phyloP scores from a whole-genome alignment of 2,329 filamentous ascomycete genomes.

The Aspergillus sp. region DNA sequence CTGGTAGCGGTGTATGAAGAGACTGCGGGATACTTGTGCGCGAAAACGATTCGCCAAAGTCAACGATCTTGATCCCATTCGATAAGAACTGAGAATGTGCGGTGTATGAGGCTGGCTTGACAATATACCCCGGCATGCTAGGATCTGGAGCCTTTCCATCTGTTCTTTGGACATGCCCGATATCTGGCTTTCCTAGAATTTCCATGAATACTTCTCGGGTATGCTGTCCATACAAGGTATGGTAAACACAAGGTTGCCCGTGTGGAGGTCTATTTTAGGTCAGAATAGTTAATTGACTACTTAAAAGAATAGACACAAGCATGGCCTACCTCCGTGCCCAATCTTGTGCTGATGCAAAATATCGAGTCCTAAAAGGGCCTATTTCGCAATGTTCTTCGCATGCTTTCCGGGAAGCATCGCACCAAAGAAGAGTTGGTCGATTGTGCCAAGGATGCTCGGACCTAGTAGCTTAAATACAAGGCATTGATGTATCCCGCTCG shows the following conservation, averaged over 20 bases:
- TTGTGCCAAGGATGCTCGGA: slow-evolving; percentile 29
- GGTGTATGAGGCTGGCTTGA: slow-evolving; percentile 10
- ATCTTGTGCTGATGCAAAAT: slow-evolving; percentile 35
- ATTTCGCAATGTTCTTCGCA: slow-evolving; percentile 37
- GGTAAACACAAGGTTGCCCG: slow-evolving; percentile 22
- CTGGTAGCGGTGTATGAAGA: slow-evolving; percentile 28
- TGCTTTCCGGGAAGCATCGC: slow-evolving; percentile 35
- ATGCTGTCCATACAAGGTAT: slow-evolving; percentile 10
- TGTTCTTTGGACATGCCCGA: slow-evolving; percentile 14
- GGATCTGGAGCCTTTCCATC: slow-evolving; percentile 16
- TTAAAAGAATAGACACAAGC: neutral
- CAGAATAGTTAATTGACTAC: neutral
- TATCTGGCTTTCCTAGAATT: slow-evolving; percentile 20
- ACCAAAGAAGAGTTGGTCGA: slow-evolving; percentile 5
- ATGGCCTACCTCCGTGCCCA: slow-evolving; percentile 31
- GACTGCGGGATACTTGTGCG: slow-evolving; percentile 13
- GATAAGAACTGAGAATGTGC: slow-evolving; percentile 6
- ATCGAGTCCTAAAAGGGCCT: slow-evolving; percentile 32
- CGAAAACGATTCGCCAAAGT: slow-evolving; percentile 35
- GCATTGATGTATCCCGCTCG: slow-evolving; percentile 43
- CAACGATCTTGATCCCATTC: slow-evolving; percentile 24
- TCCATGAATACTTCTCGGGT: slow-evolving; percentile 14
- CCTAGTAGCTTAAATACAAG: slow-evolving; percentile 39
- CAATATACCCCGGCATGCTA: slow-evolving; percentile 19
- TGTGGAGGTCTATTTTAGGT: slow-evolving; percentile 19